Conservation (phyloP, 371 early-diverging fungal genomes). For the Batrachochytrium dendrobatidis region DNA sequence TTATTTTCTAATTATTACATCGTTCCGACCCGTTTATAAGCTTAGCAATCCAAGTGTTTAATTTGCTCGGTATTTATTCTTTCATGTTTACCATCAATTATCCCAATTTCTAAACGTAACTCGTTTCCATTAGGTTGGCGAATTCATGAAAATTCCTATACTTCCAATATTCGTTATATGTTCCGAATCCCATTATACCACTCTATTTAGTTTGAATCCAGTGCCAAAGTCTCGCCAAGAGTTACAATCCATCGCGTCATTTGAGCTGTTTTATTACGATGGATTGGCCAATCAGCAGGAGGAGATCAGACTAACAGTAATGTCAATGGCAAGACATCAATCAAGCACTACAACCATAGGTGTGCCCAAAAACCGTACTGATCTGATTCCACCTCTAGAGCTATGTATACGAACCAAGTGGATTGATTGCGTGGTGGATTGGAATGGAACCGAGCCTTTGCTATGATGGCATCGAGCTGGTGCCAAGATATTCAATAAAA, state of each 20-base stretch:
- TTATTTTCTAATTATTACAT: no score
- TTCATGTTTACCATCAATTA: no score
- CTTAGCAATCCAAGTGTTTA: no score
- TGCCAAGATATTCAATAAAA: no score
- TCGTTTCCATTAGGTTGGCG: slow-evolving; percentile 36
- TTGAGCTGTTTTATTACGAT: slow-evolving; percentile 40
- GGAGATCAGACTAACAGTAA: slow-evolving; percentile 31
- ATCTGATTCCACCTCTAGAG: slow-evolving; percentile 36
- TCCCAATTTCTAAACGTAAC: no score
- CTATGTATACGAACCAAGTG: slow-evolving; percentile 34
- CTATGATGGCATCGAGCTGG: no score
- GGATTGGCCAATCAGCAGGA: slow-evolving; percentile 32
- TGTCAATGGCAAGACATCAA: background rate
- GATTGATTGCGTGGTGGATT: slow-evolving; percentile 24
- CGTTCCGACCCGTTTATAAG: no score
- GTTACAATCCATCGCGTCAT: no score
- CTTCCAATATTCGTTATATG: slow-evolving; percentile 41
- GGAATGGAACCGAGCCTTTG: slow-evolving; percentile 40
- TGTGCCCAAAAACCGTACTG: background rate
- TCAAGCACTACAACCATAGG: background rate
- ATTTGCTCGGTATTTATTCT: no score
- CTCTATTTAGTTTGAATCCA: slow-evolving; percentile 24
- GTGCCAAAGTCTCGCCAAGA: background rate
- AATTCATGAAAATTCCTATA: slow-evolving; percentile 27
- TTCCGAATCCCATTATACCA: slow-evolving; percentile 41